Conservation (phyloP, 371 early-diverging fungal species). For the Umbelopsis sp. region DNA sequence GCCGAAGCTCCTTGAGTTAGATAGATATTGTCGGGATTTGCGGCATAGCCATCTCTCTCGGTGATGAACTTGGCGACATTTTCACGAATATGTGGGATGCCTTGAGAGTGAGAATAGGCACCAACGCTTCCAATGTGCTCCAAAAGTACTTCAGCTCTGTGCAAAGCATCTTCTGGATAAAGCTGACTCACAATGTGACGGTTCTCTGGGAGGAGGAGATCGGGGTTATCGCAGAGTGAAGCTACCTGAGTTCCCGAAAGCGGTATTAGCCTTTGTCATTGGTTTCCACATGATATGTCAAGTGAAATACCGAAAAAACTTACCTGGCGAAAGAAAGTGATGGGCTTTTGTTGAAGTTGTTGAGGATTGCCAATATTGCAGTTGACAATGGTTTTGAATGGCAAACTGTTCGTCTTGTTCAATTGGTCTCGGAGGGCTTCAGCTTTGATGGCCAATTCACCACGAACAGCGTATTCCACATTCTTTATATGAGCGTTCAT, state of each 20-base stretch:
- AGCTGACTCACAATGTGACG: constrained; percentile 57
- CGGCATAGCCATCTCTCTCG: constrained; percentile 86
- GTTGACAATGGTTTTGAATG: constrained; percentile 80
- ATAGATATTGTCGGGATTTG: constrained; percentile 84
- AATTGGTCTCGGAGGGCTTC: constrained; percentile 80
- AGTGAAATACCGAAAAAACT: constrained; percentile 1
- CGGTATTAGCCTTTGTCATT: constrained; percentile 16
- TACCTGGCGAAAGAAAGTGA: constrained; percentile 97
- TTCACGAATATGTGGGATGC: constrained; percentile 71
- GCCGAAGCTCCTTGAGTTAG: constrained; percentile 90
- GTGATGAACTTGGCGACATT: constrained; percentile 81
- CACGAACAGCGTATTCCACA: constrained; percentile 96
- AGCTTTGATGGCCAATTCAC: constrained; percentile 93
- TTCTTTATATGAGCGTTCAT: constrained; percentile 77
- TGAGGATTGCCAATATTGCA: constrained; percentile 99
- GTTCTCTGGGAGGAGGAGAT: constrained; percentile 68
- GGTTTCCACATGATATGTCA: constrained; percentile 20
- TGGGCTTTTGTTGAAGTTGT: constrained; percentile 91
- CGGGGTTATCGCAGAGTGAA: constrained; percentile 86
- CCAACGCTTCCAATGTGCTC: constrained; percentile 71
- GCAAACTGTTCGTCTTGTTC: constrained; percentile 45
- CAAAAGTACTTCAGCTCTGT: constrained; percentile 72
- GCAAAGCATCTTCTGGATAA: constrained; percentile 82
- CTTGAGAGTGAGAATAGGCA: constrained; percentile 89
- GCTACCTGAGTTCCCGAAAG: constrained; percentile 63